Conservation (phyloP, 139 green algal species). For the Yamagishiella unicocca region DNA sequence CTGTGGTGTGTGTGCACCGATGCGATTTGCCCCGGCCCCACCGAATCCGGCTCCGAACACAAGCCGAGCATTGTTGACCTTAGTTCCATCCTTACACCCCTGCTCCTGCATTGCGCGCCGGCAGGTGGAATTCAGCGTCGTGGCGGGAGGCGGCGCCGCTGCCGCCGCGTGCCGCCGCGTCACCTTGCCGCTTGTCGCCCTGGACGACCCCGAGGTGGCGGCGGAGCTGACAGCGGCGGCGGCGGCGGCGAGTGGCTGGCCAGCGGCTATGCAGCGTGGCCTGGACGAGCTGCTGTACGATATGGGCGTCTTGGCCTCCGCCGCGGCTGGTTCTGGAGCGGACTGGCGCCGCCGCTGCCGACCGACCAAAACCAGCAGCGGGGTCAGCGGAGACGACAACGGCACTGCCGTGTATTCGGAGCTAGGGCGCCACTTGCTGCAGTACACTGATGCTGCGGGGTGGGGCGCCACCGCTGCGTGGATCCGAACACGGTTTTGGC, state of each 20-base stretch:
- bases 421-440: neutral
- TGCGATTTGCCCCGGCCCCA: too few relatives aligned
- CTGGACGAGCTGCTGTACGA: constrained; percentile 22
- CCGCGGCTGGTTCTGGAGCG: too few relatives aligned
- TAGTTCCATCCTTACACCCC: too few relatives aligned
- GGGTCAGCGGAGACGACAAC: too few relatives aligned
- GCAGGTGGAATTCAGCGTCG: neutral
- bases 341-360: neutral
- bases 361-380: too few relatives aligned
- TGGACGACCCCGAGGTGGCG: neutral
- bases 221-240: neutral
- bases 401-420: neutral
- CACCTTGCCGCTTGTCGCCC: neutral
- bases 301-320: neutral
- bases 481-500: neutral
- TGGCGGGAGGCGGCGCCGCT: neutral
- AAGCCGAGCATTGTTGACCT: too few relatives aligned
- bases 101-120: too few relatives aligned
- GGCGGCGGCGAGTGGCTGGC: neutral
- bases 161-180: too few relatives aligned
- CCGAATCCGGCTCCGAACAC: too few relatives aligned
- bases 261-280: neutral
- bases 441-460: neutral
- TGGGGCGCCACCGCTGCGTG: neutral
- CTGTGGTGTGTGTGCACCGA: too few relatives aligned